These are phyloP conservation scores for Boletus putidus DNA, from an alignment of 1,284 basidiomycete genomes.

Conservation along the genomic window DNA sequence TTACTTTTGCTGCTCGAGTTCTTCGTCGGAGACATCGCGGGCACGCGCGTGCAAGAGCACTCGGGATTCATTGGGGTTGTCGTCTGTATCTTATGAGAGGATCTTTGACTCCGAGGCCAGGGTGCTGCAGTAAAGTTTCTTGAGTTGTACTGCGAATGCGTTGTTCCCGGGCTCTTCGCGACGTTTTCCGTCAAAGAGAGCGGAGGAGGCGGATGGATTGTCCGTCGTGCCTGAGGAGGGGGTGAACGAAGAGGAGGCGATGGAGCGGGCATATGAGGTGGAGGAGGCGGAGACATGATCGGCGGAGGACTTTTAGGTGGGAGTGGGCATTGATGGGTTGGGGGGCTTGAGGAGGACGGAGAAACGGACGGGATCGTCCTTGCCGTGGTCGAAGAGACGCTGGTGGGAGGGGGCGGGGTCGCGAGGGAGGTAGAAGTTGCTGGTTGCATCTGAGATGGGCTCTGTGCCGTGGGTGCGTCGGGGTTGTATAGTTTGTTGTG, in stretches of 20 bases:
- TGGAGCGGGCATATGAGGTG: constrained; percentile 70
- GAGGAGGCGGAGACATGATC: constrained; percentile 76
- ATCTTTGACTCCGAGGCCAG: constrained; percentile 71
- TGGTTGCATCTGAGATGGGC: constrained; percentile 54
- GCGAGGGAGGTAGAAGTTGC: constrained; percentile 52
- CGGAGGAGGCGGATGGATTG: constrained; percentile 67
- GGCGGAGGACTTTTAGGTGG: constrained; percentile 59
- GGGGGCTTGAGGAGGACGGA: constrained; percentile 57
- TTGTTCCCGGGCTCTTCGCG: constrained; percentile 61
- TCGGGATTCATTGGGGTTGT: constrained; percentile 50
- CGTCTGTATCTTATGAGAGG: constrained; percentile 59
- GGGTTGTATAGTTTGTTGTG: constrained; percentile 67
- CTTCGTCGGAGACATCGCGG: constrained; percentile 45
- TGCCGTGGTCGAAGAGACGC: constrained; percentile 80
- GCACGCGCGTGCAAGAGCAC: constrained; percentile 54
- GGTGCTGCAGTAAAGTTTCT: constrained; percentile 77
- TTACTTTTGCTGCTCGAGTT: constrained; percentile 67
- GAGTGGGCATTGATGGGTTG: constrained; percentile 42
- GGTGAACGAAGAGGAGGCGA: constrained; percentile 71
- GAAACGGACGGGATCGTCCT: constrained; percentile 84
- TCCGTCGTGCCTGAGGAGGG: constrained; percentile 73
- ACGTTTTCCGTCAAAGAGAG: constrained; percentile 55
- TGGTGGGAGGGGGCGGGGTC: constrained; percentile 41
- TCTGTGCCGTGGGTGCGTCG: constrained; percentile 65
- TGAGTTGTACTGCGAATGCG: constrained; percentile 73